Evolutionary conservation across 2,329 filamentous ascomycete species (phyloP).

Genomic region (Alternaria novae-zelandiae): DNA sequence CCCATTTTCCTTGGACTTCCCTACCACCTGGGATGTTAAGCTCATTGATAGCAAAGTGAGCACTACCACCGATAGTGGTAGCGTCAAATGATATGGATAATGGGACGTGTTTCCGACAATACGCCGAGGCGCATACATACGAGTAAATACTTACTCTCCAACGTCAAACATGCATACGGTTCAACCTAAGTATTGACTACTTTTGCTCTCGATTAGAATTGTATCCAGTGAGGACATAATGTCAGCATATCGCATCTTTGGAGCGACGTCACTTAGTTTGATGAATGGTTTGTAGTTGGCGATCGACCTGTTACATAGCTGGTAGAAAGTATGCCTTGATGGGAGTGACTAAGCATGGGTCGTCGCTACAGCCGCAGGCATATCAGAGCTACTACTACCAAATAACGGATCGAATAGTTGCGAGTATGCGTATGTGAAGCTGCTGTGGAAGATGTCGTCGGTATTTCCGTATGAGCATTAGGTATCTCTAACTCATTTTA

Average conservation of each 20-base stretch:
- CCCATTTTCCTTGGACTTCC: too few species aligned
- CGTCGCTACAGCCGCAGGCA: too few species aligned
- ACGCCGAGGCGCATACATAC: too few species aligned
- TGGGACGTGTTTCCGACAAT: too few species aligned
- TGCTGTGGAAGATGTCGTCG: neutral
- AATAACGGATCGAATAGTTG: neutral
- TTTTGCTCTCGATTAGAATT: neutral
- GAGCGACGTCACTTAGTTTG: neutral
- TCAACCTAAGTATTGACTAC: neutral
- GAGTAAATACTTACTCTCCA: too few species aligned
- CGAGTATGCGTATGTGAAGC: neutral
- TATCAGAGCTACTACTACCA: neutral
- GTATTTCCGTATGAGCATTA: neutral
- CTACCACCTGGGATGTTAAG: fast-evolving
- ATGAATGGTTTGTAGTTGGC: neutral
- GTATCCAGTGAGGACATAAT: neutral
- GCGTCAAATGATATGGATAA: too few species aligned
- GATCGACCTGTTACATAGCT: neutral
- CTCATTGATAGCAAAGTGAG: too few species aligned
- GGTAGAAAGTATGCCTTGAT: neutral
- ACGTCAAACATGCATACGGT: too few species aligned
- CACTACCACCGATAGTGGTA: too few species aligned
- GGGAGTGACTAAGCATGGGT: neutral
- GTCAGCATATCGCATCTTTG: neutral
- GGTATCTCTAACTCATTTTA: neutral